Evolutionary conservation across 2,329 filamentous ascomycete genomes (phyloP).

Genomic region (Cryphonectria japonica): DNA sequence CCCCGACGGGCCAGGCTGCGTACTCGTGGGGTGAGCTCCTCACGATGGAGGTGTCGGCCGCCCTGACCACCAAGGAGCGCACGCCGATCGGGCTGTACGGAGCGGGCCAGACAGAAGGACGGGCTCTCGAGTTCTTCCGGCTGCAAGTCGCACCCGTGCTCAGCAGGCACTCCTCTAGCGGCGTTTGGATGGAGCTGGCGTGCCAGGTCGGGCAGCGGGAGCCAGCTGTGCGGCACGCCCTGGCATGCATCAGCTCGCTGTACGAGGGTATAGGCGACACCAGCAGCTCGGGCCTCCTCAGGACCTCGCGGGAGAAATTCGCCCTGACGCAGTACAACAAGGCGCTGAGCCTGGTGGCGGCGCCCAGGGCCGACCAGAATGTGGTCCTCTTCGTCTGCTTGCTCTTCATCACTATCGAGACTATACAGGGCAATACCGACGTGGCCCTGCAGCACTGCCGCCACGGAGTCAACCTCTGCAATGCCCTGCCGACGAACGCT

Average conservation of each 20-base stretch:
- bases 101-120: slow-evolving; percentile 18
- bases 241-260: slow-evolving; percentile 53
- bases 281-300: slow-evolving; percentile 32
- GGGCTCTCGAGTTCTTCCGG: slow-evolving; percentile 41
- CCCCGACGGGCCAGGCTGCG: slow-evolving; percentile 21
- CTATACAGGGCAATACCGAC: slow-evolving; percentile 47
- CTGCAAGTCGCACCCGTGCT: slow-evolving; percentile 46
- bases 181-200: slow-evolving; percentile 50
- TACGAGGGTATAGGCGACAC: slow-evolving; percentile 43
- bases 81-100: slow-evolving; percentile 3
- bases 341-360: slow-evolving; percentile 48
- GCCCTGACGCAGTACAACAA: slow-evolving; percentile 53
- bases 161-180: slow-evolving; percentile 46
- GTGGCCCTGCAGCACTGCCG: slow-evolving; percentile 43
- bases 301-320: slow-evolving; percentile 39
- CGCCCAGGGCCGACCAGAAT: slow-evolving; percentile 40
- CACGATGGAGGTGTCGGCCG: background rate
- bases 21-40: slow-evolving; percentile 26
- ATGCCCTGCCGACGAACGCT: slow-evolving; percentile 22
- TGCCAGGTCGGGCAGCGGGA: slow-evolving; percentile 50
- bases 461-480: slow-evolving; percentile 33
- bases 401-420: slow-evolving; percentile 55
- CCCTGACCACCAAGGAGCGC: background rate
- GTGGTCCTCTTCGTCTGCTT: slow-evolving; percentile 50
- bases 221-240: slow-evolving; percentile 52